Conservation (phyloP, 305 asterid species). For the Fraxinus paxiana region DNA sequence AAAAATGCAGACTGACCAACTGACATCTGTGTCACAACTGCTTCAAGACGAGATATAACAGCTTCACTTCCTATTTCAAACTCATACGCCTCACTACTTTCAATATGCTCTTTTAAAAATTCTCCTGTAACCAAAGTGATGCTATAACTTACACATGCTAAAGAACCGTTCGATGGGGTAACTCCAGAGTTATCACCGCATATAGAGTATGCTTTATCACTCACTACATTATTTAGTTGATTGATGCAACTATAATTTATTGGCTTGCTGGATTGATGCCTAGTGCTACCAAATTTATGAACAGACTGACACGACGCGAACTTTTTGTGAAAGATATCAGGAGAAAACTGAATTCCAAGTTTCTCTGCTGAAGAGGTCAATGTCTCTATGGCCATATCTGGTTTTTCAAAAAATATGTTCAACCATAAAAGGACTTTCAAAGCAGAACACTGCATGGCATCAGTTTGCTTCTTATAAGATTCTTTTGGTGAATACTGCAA, state of each 20-base stretch:
- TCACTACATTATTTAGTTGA: conserved; percentile 20
- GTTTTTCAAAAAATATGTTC: conserved; percentile 44
- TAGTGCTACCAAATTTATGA: conserved; percentile 36
- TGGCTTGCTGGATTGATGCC: conserved; percentile 18
- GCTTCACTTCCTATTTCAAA: conserved; percentile 86
- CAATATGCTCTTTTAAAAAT: conserved; percentile 53
- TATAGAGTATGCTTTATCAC: conserved; percentile 29
- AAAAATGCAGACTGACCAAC: conserved; percentile 71
- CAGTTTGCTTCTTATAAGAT: conserved; percentile 58
- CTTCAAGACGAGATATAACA: conserved; percentile 60
- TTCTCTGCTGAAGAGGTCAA: conserved; percentile 48
- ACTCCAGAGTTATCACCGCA: conserved; percentile 48
- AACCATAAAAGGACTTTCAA: conserved; percentile 74
- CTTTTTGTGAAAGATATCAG: conserved; percentile 40
- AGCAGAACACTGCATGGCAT: conserved; percentile 64
- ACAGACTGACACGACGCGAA: conserved; percentile 43
- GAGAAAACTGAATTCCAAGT: conserved; percentile 49
- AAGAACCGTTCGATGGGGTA: conserved; percentile 61
- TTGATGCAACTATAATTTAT: conserved; percentile 16
- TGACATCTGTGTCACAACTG: conserved; percentile 61
- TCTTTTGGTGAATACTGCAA: conserved; percentile 64
- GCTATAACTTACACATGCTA: conserved; percentile 58
- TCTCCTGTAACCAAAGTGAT: conserved; percentile 51
- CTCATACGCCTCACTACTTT: conserved; percentile 82
- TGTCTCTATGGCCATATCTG: conserved; percentile 40